Base-by-base conservation (phyloP, 257 asterid species). In the Penstemon eatonii region DNA sequence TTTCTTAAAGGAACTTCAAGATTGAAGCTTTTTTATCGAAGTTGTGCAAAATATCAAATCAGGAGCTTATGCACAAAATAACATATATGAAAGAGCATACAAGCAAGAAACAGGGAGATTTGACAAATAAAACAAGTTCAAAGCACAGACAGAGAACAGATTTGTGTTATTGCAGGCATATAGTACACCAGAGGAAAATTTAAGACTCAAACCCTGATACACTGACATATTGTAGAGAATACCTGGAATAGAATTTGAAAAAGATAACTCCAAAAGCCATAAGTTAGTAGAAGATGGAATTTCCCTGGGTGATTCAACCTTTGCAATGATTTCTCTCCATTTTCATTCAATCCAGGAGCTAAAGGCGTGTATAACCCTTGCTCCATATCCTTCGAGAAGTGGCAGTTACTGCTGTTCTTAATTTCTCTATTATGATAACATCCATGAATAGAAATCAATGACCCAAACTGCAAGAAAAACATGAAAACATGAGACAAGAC, bases 171-270 rank as follows among this genome's bases (percentile, higher is more conserved):
- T 50, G 60, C 8, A 56, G 41, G 44, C 45, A 46, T 7, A 47
- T 45, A 38, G 5, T 33, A 61, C n/a, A 53, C 69, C 33, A 50
- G 42, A 44, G 46, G 59, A 60, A 39, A 60, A 61, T 47, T 62
- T 67, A 56, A 15, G 45, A 50, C 18, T 25, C 66, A 63, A 54
- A 5, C 19, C n/a, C 18, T 13, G 65, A 43, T 25, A 25, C 33
- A 25, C 33, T 25, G 1, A 15, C 58, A 47, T 60, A 69, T 40
- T 19, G 65, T 41, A 56, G n/a, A 61, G 5, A 37, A 33, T 66
- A 90, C 99, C 99, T 90, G 97, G 81, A 78, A 93, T 57, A 93
- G 65, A 75, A 84, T 75, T 78, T 90, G 95, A 76, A 84, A 85
- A 44, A 85, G 61, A 73, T 79, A 63, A 64, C 80, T 81, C 78